Evolutionary conservation across 2,329 filamentous ascomycete species (phyloP).

Genomic region (Penicillium sp.): DNA sequence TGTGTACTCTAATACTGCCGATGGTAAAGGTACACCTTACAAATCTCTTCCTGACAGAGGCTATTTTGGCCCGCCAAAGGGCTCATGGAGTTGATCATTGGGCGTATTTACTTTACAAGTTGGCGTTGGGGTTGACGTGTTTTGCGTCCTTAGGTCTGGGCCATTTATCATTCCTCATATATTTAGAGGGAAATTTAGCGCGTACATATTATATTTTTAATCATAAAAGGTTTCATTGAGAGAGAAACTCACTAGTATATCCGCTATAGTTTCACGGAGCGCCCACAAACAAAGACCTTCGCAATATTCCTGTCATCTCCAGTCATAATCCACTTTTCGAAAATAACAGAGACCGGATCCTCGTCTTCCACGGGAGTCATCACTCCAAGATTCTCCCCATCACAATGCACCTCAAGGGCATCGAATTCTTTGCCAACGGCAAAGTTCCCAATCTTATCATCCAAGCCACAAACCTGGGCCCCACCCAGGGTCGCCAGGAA

Average conservation of each 20-base stretch:
- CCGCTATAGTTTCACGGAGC: constrained; percentile 30
- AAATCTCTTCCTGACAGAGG: constrained; percentile 26
- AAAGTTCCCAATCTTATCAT: constrained; percentile 57
- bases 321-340: constrained; percentile 67
- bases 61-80: constrained; percentile 32
- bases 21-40: constrained; percentile 41
- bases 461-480: constrained; percentile 58
- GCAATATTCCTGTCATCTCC: constrained; percentile 64
- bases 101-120: not conserved
- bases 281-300: constrained; percentile 56
- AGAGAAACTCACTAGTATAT: not conserved
- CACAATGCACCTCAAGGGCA: constrained; percentile 52
- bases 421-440: constrained; percentile 63
- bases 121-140: not conserved
- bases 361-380: constrained; percentile 56
- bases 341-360: constrained; percentile 49
- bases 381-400: constrained; percentile 35
- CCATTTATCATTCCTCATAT: not conserved
- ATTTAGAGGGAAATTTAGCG: no score
- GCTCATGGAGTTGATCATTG: constrained; percentile 26
- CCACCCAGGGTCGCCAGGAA: constrained; percentile 63
- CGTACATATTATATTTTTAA: not conserved
- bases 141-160: not conserved
- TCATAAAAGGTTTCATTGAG: no score
- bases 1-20: constrained; percentile 39